Percentiles rank a stretch among this genome's conserved stretches.
These are phyloP conservation scores for Zymoseptoria pseudotritici DNA, from an alignment of 2,329 filamentous ascomycete genomes.

Conservation along the genomic window DNA sequence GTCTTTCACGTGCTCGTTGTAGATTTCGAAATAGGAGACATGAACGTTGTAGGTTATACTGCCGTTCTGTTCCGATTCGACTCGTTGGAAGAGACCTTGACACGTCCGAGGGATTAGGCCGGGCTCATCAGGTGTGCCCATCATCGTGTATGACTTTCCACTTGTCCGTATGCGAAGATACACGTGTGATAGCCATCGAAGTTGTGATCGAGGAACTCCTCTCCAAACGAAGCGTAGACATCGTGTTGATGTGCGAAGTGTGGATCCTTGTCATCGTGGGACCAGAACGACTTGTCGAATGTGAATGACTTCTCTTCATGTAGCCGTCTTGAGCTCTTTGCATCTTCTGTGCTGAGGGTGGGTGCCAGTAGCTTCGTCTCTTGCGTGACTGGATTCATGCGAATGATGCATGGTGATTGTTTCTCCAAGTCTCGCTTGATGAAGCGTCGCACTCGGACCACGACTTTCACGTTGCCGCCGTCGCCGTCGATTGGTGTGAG, in stretches of 20 bases:
- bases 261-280: slow-evolving; percentile 66
- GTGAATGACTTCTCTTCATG: slow-evolving; percentile 86
- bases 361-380: slow-evolving; percentile 74
- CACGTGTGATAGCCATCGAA: slow-evolving; percentile 99
- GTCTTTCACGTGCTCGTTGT: slow-evolving; percentile 98
- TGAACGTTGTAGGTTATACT: slow-evolving; percentile 96
- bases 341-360: slow-evolving; percentile 18
- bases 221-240: slow-evolving; percentile 86
- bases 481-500: slow-evolving; percentile 32
- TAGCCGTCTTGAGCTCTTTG: slow-evolving; percentile 58
- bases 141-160: slow-evolving; percentile 97
- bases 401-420: slow-evolving; percentile 74
- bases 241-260: slow-evolving; percentile 91
- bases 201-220: slow-evolving; percentile 98
- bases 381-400: slow-evolving; percentile 84
- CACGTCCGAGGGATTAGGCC: slow-evolving; percentile 93
- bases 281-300: slow-evolving; percentile 99
- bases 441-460: slow-evolving; percentile 43
- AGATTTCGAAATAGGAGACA: slow-evolving; percentile 98
- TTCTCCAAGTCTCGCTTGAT: slow-evolving; percentile 62
- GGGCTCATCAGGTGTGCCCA: slow-evolving; percentile 78
- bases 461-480: slow-evolving; percentile 45
- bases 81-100: slow-evolving; percentile 89
- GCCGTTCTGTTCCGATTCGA: slow-evolving; percentile 74
- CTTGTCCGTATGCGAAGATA: slow-evolving; percentile 98